These are phyloP conservation scores for Lactarius sp. DNA, from an alignment of 768 basidiomycete genomes.

Conservation along the genomic window DNA sequence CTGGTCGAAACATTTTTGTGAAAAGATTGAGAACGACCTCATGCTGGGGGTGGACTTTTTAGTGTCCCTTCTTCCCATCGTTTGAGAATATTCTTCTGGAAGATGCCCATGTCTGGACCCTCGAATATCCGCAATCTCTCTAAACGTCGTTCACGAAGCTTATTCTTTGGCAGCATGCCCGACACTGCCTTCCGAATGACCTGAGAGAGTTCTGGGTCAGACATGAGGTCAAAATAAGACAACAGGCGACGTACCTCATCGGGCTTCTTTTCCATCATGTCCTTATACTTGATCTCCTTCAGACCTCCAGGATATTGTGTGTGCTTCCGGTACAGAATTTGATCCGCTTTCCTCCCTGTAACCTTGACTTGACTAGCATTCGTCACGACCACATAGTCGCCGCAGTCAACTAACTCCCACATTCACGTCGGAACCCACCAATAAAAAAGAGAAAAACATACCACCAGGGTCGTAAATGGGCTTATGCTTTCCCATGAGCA, in stretches of 20 bases:
- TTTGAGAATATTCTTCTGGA: slow-evolving; percentile 70
- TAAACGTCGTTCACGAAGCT: slow-evolving; percentile 80
- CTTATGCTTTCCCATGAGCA: slow-evolving; percentile 99
- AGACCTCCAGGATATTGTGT: slow-evolving; percentile 91
- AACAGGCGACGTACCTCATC: slow-evolving; percentile 64
- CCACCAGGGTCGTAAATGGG: slow-evolving; percentile 92
- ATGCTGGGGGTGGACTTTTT: slow-evolving; percentile 23
- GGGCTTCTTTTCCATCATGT: slow-evolving; percentile 80
- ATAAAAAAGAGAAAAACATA: slow-evolving; percentile 34
- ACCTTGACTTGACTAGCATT: slow-evolving; percentile 80
- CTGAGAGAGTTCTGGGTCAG: slow-evolving; percentile 38
- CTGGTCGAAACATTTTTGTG: neutral
- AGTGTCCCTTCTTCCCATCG: slow-evolving; percentile 83
- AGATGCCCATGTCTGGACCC: slow-evolving; percentile 68
- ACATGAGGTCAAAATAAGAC: neutral
- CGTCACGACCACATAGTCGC: slow-evolving; percentile 96
- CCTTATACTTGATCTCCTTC: slow-evolving; percentile 82
- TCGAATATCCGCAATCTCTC: slow-evolving; percentile 88
- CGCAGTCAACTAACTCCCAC: slow-evolving; percentile 72
- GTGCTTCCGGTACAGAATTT: slow-evolving; percentile 84
- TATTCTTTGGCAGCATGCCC: slow-evolving; percentile 99
- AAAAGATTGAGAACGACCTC: neutral
- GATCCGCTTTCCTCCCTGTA: slow-evolving; percentile 84
- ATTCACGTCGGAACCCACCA: neutral
- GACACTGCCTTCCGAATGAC: slow-evolving; percentile 94